phyloP scores from a whole-genome alignment of 2,329 filamentous ascomycete genomes.

The Cadophora sp. region DNA sequence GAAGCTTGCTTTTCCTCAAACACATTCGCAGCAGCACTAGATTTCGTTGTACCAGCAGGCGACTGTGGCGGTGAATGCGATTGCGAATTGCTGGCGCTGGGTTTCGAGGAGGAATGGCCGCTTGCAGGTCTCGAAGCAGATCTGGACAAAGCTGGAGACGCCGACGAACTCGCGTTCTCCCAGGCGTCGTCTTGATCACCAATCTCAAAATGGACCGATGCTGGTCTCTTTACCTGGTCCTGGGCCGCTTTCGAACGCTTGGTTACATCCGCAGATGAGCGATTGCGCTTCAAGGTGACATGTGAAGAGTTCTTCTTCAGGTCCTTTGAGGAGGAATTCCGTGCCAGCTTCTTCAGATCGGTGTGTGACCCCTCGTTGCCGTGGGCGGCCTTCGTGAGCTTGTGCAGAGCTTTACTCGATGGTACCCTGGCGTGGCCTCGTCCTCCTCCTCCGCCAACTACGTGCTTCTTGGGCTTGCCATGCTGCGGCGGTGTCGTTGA shows the following conservation, averaged over 20 bases:
- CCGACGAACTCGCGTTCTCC: slow-evolving; percentile 70
- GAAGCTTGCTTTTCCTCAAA: slow-evolving; percentile 45
- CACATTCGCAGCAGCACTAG: slow-evolving; percentile 29
- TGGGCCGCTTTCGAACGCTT: slow-evolving; percentile 57
- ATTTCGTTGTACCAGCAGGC: background rate
- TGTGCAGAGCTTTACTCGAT: slow-evolving; percentile 43
- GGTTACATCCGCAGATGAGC: slow-evolving; percentile 62
- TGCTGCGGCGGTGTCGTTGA: slow-evolving; percentile 41
- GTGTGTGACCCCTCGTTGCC: slow-evolving; percentile 39
- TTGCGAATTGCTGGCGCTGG: slow-evolving; percentile 44
- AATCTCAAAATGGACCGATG: slow-evolving; percentile 69
- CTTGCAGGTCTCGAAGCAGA: slow-evolving; percentile 49
- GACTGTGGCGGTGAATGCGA: slow-evolving; percentile 42
- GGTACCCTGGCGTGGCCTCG: slow-evolving; percentile 39
- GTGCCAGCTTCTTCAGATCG: slow-evolving; percentile 41
- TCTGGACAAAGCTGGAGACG: slow-evolving; percentile 63
- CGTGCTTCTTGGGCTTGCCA: slow-evolving; percentile 40
- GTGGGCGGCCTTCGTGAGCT: slow-evolving; percentile 38
- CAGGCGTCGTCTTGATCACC: slow-evolving; percentile 65
- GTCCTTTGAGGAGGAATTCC: slow-evolving; percentile 41
- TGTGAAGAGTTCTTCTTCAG: slow-evolving; percentile 61
- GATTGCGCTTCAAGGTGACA: slow-evolving; percentile 64
- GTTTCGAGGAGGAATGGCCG: slow-evolving; percentile 55
- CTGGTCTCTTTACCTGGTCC: slow-evolving; percentile 59
- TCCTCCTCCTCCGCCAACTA: slow-evolving; percentile 39